Evolutionary conservation across 768 basidiomycete genomes (phyloP).

Genomic region (Mycena venus): DNA sequence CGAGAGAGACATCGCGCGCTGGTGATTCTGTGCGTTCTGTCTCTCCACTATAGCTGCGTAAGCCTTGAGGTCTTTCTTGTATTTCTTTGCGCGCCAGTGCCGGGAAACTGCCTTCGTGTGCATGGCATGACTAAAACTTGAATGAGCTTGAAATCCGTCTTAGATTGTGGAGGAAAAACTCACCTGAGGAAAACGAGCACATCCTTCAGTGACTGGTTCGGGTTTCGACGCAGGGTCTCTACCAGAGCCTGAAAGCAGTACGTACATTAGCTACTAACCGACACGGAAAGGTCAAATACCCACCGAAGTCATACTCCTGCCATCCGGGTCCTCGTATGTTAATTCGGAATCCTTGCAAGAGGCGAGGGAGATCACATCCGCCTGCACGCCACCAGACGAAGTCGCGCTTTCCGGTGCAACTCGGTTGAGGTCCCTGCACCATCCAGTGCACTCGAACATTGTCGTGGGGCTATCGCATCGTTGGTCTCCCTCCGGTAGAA

Average conservation of each 20-base stretch:
- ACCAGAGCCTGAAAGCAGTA: background rate
- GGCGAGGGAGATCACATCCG: background rate
- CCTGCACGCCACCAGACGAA: background rate
- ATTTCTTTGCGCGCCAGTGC: too few species aligned
- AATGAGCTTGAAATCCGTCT: too few species aligned
- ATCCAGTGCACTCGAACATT: background rate
- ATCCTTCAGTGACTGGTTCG: background rate
- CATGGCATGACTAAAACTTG: too few species aligned
- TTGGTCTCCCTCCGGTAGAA: background rate
- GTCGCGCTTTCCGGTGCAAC: too few species aligned
- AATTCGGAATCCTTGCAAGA: background rate
- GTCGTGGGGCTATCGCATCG: background rate
- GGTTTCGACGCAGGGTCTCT: background rate
- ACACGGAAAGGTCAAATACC: background rate
- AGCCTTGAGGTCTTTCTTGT: too few species aligned
- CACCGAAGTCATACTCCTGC: slow-evolving; percentile 1
- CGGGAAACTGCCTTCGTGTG: too few species aligned
- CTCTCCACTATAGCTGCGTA: too few species aligned
- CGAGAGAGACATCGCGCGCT: too few species aligned
- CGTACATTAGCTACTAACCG: too few species aligned
- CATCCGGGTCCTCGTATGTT: background rate
- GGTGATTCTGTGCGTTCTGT: too few species aligned
- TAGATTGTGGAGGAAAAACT: background rate
- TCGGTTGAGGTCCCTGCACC: background rate
- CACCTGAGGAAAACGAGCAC: background rate